Evolutionary conservation across 2,329 filamentous ascomycete genomes (phyloP).

Genomic region (Pestalotiopsis sp.): DNA sequence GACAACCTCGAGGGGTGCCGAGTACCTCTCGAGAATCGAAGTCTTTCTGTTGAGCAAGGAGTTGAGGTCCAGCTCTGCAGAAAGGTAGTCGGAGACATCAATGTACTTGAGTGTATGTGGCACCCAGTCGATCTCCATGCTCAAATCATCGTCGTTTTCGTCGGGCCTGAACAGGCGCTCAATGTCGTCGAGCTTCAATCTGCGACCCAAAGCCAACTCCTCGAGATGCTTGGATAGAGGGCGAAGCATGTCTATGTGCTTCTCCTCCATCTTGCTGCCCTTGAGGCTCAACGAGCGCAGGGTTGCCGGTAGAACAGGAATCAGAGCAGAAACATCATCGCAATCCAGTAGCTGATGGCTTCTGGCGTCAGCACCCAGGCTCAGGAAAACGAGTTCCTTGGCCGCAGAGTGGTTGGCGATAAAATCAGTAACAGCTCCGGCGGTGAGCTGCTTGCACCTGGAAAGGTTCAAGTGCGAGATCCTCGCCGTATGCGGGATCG

Average conservation of each 20-base stretch:
- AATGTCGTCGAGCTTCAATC: constrained; percentile 66
- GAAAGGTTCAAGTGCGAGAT: constrained; percentile 79
- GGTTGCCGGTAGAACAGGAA: constrained; percentile 66
- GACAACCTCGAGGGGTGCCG: constrained; percentile 73
- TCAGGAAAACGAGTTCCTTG: constrained; percentile 68
- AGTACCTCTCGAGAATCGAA: constrained; percentile 58
- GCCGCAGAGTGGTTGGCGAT: constrained; percentile 71
- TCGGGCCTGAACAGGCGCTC: constrained; percentile 63
- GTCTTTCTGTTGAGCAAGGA: constrained; percentile 53
- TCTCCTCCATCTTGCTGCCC: constrained; percentile 68
- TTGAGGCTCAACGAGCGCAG: constrained; percentile 76
- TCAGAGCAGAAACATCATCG: constrained; percentile 64
- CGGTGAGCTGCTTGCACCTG: constrained; percentile 72
- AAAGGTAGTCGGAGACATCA: constrained; percentile 73
- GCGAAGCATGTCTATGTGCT: constrained; percentile 65
- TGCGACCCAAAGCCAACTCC: constrained; percentile 73
- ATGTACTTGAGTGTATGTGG: constrained; percentile 71
- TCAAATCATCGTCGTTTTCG: constrained; percentile 30
- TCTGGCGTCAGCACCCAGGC: constrained; percentile 71
- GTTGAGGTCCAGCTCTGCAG: constrained; percentile 60
- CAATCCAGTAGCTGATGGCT: constrained; percentile 72
- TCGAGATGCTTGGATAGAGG: constrained; percentile 73
- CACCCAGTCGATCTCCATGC: constrained; percentile 43
- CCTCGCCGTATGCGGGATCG: constrained; percentile 70
- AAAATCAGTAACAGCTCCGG: constrained; percentile 69